phyloP scores from a whole-genome alignment of 768 basidiomycete genomes.

The Lactifluus pinguis region DNA sequence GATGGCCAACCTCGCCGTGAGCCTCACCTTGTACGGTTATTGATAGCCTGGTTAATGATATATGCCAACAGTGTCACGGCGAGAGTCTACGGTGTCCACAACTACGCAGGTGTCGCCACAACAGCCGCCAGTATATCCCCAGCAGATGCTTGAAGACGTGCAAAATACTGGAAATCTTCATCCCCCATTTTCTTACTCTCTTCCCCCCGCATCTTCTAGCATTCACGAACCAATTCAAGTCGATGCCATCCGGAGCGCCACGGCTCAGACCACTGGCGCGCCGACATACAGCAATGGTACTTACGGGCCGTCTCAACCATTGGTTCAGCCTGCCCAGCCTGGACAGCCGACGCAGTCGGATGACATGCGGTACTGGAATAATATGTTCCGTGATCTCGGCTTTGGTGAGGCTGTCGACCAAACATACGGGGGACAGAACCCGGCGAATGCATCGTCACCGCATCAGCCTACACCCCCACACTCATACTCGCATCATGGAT shows the following conservation, averaged over 20 bases:
- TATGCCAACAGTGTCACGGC: conserved; percentile 3
- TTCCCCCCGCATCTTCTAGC: conserved; percentile 3
- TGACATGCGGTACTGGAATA: conserved; percentile 63
- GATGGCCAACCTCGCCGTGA: conserved; percentile 4
- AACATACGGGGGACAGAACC: conserved; percentile 6
- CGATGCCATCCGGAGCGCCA: neutral
- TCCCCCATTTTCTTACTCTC: neutral
- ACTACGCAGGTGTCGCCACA: conserved; percentile 1
- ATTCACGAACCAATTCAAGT: conserved; percentile 11
- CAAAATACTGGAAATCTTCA: conserved; percentile 3
- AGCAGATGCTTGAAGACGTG: conserved; percentile 6
- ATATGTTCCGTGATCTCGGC: conserved; percentile 68
- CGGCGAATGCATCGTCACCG: neutral
- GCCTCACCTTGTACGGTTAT: neutral
- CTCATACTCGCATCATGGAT: neutral
- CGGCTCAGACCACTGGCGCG: conserved; percentile 20
- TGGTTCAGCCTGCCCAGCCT: neutral
- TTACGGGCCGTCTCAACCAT: conserved; percentile 1
- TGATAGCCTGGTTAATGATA: neutral
- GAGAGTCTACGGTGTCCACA: conserved; percentile 8
- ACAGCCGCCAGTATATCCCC: conserved; percentile 9
- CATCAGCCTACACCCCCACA: neutral
- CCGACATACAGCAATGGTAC: neutral
- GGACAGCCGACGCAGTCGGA: conserved; percentile 24
- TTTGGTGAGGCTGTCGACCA: conserved; percentile 38